Evolutionary conservation across 257 asterid species (phyloP), one percentile per base, ranked within the genome.

Genomic region (Przewalskia tangutica): DNA sequence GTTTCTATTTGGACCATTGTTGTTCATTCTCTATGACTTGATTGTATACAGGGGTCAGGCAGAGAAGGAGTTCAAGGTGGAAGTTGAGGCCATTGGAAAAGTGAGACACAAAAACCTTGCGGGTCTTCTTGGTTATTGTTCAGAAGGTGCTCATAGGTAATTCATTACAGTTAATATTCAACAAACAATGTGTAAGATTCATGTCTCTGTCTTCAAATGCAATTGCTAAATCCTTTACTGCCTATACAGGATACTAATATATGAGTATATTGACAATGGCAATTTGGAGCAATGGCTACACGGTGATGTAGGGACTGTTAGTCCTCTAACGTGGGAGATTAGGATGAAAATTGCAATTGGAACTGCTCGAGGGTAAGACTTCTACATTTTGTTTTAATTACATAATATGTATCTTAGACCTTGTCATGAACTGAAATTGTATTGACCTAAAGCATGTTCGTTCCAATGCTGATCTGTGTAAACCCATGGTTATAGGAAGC

Each of bases 241-340:
- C 40, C 54, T 13, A 83, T 85, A 81, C 91, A 96, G 99, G 93
- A 38, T 94, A 89, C 98, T 96, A 79, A 95, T 96, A 46, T 96
- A 96, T 50, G 99, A 96, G 90, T 96, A 89, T 83, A 84, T 96
- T 75, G 95, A 93, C 81, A 96, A 96, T 86, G 99, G 99, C 79
- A 96, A 96, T 88, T 84, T 96, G 88, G 99, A 96, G 90, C 98
- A 96, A 86, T 96, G 99, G 98, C 88, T 96, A 75, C 99, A 94
- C 77, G 99, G 99, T 77, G 93, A 96, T 86, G 93, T 93, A 38
- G 98, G 99, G 79, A 86, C 93, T 12, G 89, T 91, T 64, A 94
- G 97, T 85, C 99, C 99, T 38, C 88, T 96, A 81, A 92, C 98
- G 32, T 96, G 99, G 99, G 98, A 94, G 67, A 89, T 93, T 51